Evolutionary conservation across 83 land plant species (phyloP).

Genomic region (Isoetes engelmannii): DNA sequence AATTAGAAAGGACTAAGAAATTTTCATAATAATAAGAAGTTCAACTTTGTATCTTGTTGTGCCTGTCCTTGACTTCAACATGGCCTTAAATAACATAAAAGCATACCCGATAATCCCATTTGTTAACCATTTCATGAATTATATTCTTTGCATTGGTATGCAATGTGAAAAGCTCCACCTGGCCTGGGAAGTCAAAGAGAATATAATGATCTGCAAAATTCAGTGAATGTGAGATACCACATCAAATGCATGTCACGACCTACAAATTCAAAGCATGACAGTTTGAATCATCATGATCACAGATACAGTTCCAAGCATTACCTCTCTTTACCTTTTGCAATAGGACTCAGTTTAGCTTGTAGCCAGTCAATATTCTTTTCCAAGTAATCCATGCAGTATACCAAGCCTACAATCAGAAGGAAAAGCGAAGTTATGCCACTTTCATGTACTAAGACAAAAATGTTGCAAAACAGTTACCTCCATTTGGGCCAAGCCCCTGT

Average conservation of each 20-base stretch:
- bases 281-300: too few species aligned
- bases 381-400: constrained; percentile 95
- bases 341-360: constrained; percentile 64
- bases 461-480: constrained; percentile 44
- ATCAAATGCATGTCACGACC: background rate
- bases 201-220: constrained; percentile 79
- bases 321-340: constrained; percentile 61
- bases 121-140: constrained; percentile 63
- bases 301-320: background rate
- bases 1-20: too few species aligned
- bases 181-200: constrained; percentile 99
- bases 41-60: too few species aligned
- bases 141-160: constrained; percentile 82
- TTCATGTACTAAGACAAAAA: background rate
- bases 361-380: constrained; percentile 96
- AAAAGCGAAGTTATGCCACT: background rate
- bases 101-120: constrained; percentile 73
- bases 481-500: constrained; percentile 93
- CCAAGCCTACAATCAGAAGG: constrained; percentile 45
- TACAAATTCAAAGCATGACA: background rate
- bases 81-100: background rate
- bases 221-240: constrained; percentile 5
- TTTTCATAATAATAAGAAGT: too few species aligned
- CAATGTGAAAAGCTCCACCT: constrained; percentile 91
- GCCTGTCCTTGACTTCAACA: too few species aligned